These are phyloP conservation scores for Tetraselmis chui DNA, from an alignment of 139 green algal species.

Conservation along the genomic window DNA sequence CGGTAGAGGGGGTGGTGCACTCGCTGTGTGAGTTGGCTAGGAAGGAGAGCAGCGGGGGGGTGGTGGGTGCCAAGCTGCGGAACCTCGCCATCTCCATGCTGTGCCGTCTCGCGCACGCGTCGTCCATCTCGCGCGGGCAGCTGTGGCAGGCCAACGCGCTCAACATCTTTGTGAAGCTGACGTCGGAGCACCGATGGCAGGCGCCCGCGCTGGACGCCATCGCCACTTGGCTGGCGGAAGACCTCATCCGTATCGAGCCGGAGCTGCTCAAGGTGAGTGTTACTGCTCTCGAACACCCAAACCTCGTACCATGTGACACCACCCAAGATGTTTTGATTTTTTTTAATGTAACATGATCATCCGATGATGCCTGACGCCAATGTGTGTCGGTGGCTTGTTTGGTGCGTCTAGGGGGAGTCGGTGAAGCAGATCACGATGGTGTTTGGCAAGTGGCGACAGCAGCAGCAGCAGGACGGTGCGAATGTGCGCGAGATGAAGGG, in stretches of 20 bases:
- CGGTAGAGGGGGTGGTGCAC: not conserved
- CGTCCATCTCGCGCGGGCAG: not conserved
- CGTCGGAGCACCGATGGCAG: constrained; percentile 23
- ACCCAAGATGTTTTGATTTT: no score
- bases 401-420: not conserved
- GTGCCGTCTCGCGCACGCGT: not conserved
- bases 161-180: not conserved
- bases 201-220: constrained; percentile 51
- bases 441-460: not conserved
- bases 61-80: not conserved
- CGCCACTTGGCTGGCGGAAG: constrained; percentile 60
- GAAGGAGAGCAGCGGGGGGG: no score
- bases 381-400: no score
- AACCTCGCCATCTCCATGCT: not conserved
- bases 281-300: no score
- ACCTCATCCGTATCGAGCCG: constrained; percentile 50
- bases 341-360: no score
- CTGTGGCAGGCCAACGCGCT: not conserved
- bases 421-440: not conserved
- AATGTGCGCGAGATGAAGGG: not conserved
- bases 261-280: constrained; percentile 40
- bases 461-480: not conserved
- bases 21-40: not conserved
- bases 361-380: no score
- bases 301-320: no score